Evolutionary conservation across 106 monocot genomes (phyloP).

Genomic region (Phalaenopsis aphrodite): DNA sequence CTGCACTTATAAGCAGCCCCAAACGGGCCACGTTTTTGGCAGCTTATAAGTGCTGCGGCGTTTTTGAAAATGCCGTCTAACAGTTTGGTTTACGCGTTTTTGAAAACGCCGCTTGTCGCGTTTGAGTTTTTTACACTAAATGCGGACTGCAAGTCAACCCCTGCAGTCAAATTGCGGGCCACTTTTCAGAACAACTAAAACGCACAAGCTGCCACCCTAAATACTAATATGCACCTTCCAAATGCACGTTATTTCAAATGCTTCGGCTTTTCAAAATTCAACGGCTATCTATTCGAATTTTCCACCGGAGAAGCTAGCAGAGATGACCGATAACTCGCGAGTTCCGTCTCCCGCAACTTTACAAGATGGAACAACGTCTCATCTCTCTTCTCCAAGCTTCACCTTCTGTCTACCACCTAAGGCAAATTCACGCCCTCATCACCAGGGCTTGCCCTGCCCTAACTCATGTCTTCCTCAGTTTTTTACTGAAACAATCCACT

Average conservation of each 20-base stretch:
- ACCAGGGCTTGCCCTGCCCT: conserved; percentile 19
- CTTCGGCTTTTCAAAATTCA: neutral
- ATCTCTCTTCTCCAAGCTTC: conserved; percentile 24
- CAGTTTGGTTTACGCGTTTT: too few relatives aligned
- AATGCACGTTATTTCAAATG: neutral
- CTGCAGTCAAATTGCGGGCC: too few relatives aligned
- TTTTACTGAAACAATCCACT: conserved; percentile 7
- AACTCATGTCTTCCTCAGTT: conserved; percentile 21
- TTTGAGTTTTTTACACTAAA: too few relatives aligned
- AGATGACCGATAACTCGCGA: neutral
- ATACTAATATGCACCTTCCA: too few relatives aligned
- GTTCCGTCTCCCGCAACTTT: neutral
- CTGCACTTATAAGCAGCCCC: too few relatives aligned
- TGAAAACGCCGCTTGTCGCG: too few relatives aligned
- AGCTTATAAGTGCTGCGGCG: too few relatives aligned
- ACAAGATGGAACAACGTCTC: conserved; percentile 37
- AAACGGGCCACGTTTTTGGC: too few relatives aligned
- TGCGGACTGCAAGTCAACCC: too few relatives aligned
- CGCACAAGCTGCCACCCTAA: too few relatives aligned
- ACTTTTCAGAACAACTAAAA: too few relatives aligned
- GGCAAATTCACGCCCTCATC: conserved; percentile 41
- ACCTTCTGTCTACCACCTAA: conserved; percentile 14
- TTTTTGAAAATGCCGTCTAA: too few relatives aligned
- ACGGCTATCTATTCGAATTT: neutral
- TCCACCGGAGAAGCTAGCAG: neutral